Evolutionary conservation across 768 basidiomycete genomes (phyloP), one percentile per base, ranked within the genome.

Genomic region (Suillus clintonianus): DNA sequence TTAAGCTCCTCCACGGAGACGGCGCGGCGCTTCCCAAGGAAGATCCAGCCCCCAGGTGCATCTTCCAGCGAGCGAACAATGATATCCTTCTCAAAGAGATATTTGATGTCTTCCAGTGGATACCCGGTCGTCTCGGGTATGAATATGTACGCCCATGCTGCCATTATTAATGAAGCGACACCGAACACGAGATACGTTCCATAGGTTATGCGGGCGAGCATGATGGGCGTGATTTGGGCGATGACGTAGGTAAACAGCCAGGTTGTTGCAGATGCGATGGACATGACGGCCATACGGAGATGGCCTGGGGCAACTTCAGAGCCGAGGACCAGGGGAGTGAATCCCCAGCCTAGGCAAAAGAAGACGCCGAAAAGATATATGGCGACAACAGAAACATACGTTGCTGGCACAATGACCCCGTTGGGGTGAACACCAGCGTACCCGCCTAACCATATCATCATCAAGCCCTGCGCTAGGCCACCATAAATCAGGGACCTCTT

Each of bases 91-190:
- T 78, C 76, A 41, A 81, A 80, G 24, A 81, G 41, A 62, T 67
- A 74, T 34, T 64, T 67, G 48, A 81, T 70, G 41, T 81, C 78
- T 71, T 81, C 80, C 34, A 81, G 72, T 41, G 77, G 73, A 27
- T 78, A 72, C 14, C 78, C 76, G 19, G 69, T 78, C 54, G 80
- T 81, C 69, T 81, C 80, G 0, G 80, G 80, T 8, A 81, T 70
- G 57, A 75, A 74, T n/a, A 67, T 64, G 70, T 77, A 76, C 43
- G 70, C 73, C 76, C 71, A 81, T 17, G 57, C 63, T 50, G 70
- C 70, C 71, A 80, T 76, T 61, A 68, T 51, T 2, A 76, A 34
- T 19, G 71, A 71, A 45, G 69, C 71, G 30, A 71, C 48, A 1
- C 78, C 78, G 59, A 79, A 78, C 19, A 76, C 64, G 30, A 77